Evolutionary conservation across 2,329 filamentous ascomycete genomes (phyloP), one percentile per base, ranked within the genome.

Genomic region (Xylaria sp.): DNA sequence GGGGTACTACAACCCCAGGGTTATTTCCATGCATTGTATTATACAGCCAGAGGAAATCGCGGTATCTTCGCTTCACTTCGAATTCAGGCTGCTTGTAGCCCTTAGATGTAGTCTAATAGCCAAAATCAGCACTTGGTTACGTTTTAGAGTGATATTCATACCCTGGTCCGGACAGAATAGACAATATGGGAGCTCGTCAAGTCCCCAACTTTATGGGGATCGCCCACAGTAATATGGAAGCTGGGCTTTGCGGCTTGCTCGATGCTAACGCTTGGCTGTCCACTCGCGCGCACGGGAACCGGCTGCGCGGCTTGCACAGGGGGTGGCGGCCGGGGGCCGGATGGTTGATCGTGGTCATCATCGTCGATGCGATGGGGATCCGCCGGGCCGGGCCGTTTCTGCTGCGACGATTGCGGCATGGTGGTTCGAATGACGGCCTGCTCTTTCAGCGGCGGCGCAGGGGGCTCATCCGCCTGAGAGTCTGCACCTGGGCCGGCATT

Each of bases 31-130:
- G 96, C 68, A 99, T 85, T 34, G 94, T 93, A 74, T 91, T 97
- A 80, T 99, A 99, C 32, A 99, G 89, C 96, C 96, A 99, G 61
- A 99, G 84, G 79, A 99, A 99, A 81, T 99, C 96, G 67, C 94
- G 91, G 80, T 98, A 99, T 77, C 96, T 89, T 74, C 96, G 88
- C 76, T 94, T 97, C 73, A 99, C 96, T 65, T 93, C 91, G 76
- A 99, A 98, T 77, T 97, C 94, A 60, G 93, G 86, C 76, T 95
- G 92, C 77, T 92, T 93, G 81, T 98, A 99, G 60, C 94, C 96
- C 83, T 97, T 97, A 43, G 95, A 98, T 0, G 93, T 93, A 13
- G 96, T 99, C 92, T 97, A 43, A 1, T 6, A 36, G 62, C 74
- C 61, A 77, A 75, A 62, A 66, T 61, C 45, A 70, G 67, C 53